These are phyloP conservation scores for Cadophora sp. DNA, from an alignment of 2,329 filamentous ascomycete species.

Conservation along the genomic window DNA sequence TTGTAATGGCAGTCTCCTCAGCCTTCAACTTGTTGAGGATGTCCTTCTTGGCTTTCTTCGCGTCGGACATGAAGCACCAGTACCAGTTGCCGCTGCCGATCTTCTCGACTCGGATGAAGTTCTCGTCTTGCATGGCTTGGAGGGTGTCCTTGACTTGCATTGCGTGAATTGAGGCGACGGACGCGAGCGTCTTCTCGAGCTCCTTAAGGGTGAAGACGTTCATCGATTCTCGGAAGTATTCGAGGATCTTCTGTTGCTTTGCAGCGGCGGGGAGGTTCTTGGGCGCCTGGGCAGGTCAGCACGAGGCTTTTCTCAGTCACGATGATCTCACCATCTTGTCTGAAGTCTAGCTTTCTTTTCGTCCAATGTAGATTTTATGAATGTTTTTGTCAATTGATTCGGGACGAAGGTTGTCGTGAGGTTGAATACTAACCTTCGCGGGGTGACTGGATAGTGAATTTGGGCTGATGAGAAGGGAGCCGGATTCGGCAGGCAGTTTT, in stretches of 20 bases:
- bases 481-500: not conserved
- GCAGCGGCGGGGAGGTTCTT: constrained; percentile 62
- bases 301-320: not conserved
- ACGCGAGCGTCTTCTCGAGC: constrained; percentile 68
- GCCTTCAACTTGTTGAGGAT: constrained; percentile 46
- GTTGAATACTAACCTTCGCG: not conserved
- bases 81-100: constrained; percentile 77
- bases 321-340: constrained; percentile 10
- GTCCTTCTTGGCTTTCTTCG: constrained; percentile 52
- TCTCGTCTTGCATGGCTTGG: constrained; percentile 66
- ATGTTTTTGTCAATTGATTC: not conserved
- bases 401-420: not conserved
- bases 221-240: constrained; percentile 64
- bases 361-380: not conserved
- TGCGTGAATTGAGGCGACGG: constrained; percentile 66
- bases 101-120: constrained; percentile 68
- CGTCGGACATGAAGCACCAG: constrained; percentile 69
- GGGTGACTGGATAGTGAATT: not conserved
- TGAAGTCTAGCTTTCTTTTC: not conserved
- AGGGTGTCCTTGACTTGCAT: constrained; percentile 74
- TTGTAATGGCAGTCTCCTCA: constrained; percentile 44
- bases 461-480: not conserved
- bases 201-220: constrained; percentile 71
- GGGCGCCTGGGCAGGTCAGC: constrained; percentile 47
- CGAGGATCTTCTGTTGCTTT: constrained; percentile 63